Evolutionary conservation across 192 early-diverging fungal genomes (phyloP).

Genomic region (Globomyces pollinis-pini): DNA sequence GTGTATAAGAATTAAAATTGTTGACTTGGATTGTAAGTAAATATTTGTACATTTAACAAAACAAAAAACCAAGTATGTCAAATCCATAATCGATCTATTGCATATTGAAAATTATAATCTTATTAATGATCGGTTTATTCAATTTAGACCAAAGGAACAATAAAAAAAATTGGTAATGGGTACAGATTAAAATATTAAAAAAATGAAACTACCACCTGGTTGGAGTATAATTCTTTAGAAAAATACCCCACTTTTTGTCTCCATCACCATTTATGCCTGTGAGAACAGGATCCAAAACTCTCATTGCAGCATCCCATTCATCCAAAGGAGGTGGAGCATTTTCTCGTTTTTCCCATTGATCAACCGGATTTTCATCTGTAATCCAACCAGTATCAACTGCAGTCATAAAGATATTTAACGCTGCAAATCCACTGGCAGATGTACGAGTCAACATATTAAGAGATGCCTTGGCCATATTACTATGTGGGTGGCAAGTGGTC

Average conservation of each 20-base stretch:
- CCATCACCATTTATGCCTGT: constrained; percentile 36
- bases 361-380: constrained; percentile 49
- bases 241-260: constrained; percentile 42
- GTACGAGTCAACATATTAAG: constrained; percentile 57
- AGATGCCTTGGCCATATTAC: constrained; percentile 44
- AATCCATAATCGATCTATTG: no score
- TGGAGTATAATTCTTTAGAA: constrained; percentile 48
- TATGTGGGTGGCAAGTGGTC: constrained; percentile 36
- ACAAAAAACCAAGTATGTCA: no score
- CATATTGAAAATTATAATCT: no score
- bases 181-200: no score
- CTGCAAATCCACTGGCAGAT: constrained; percentile 34
- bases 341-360: constrained; percentile 33
- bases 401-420: constrained; percentile 45
- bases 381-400: constrained; percentile 56
- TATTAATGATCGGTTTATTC: no score
- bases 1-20: no score
- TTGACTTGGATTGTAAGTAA: no score
- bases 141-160: no score
- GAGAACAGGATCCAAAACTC: constrained; percentile 46
- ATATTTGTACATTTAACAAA: no score
- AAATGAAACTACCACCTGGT: constrained; percentile 51
- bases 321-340: constrained; percentile 41
- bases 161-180: no score
- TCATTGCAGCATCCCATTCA: constrained; percentile 49